Base-by-base conservation (phyloP, 2,329 filamentous ascomycete genomes). In the Colletotrichum sp. region DNA sequence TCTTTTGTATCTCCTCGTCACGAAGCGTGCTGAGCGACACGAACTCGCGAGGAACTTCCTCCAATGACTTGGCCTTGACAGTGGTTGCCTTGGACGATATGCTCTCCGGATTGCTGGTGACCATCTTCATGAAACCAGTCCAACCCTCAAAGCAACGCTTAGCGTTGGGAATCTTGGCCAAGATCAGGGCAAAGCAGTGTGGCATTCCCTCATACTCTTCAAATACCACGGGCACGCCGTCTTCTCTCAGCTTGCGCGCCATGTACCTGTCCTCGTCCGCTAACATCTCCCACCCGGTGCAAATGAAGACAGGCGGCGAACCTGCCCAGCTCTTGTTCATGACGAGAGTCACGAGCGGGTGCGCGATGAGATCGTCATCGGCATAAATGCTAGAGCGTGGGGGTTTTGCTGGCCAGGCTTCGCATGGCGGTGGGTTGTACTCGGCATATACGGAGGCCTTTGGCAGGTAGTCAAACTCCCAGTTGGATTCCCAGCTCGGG, bases 201-300 rank as follows among this genome's bases (percentile, higher is more conserved):
- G 95, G 94, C 94, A 96, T 96, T 5, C 91, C 93, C 82, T 96
- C 93, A 81, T 92, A 97, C 83, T 95, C 91, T 81, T 94, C 91
- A 79, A 92, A 94, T 5, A 91, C 87, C 0, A 96, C 90, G 1
- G 80, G 80, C 1, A 93, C 93, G 7, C 90, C 91, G 61, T 94
- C 90, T 9, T 79, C 77, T 18, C 86, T 86, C 13, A 94, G 86
- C 52, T 88, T 87, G 55, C 85, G 83, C 0, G 92, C 93, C 3
- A 95, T 81, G 68, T 91, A 91, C 77, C 88, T 88, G 75, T 88
- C 89, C 82, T 96, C 94, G 82, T 95, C 94, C 2, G 90, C 87
- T 12, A 96, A 87, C 78, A 93, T 88, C 84, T 97, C 95, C 86
- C 94, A 91, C 1, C 95, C 95, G 0, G 91, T 89, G 78, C 88